Conservation (phyloP, 2,329 filamentous ascomycete species). For the Niveomyces coronatus region DNA sequence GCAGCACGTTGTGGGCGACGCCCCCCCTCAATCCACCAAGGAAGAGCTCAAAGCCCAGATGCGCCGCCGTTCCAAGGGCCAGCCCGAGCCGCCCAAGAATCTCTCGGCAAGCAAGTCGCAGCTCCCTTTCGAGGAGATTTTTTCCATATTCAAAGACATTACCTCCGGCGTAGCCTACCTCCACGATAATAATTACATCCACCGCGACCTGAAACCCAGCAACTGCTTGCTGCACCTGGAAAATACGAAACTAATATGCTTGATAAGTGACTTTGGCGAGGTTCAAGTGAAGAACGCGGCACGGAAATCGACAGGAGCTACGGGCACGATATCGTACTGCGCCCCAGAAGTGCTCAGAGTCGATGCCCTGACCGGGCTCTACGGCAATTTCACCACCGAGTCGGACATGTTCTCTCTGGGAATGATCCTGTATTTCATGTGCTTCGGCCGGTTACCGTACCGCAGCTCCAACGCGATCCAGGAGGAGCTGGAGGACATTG, state of each 20-base stretch:
- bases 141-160: conserved; percentile 92
- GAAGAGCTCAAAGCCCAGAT: conserved; percentile 84
- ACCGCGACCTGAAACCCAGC: conserved; percentile 89
- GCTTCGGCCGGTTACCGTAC: conserved; percentile 84
- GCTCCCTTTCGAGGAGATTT: conserved; percentile 79
- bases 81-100: conserved; percentile 52
- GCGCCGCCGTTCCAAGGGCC: conserved; percentile 70
- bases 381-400: conserved; percentile 91
- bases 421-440: conserved; percentile 98
- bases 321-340: conserved; percentile 95
- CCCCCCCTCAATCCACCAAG: conserved; percentile 54
- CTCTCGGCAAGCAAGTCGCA: conserved; percentile 30
- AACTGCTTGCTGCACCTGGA: conserved; percentile 84
- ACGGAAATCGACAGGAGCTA: conserved; percentile 84
- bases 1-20: conserved; percentile 68
- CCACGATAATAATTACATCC: conserved; percentile 86
- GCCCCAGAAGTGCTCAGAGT: conserved; percentile 81
- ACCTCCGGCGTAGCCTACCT: conserved; percentile 85
- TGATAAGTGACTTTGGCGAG: conserved; percentile 97
- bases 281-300: conserved; percentile 75
- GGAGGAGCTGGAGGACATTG: conserved; percentile 87
- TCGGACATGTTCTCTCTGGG: conserved; percentile 97
- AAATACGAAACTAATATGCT: conserved; percentile 59
- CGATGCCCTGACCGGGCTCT: conserved; percentile 55
- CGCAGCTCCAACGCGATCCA: conserved; percentile 71